Base-by-base conservation (phyloP, 768 basidiomycete species). In the Mrakia frigida region DNA sequence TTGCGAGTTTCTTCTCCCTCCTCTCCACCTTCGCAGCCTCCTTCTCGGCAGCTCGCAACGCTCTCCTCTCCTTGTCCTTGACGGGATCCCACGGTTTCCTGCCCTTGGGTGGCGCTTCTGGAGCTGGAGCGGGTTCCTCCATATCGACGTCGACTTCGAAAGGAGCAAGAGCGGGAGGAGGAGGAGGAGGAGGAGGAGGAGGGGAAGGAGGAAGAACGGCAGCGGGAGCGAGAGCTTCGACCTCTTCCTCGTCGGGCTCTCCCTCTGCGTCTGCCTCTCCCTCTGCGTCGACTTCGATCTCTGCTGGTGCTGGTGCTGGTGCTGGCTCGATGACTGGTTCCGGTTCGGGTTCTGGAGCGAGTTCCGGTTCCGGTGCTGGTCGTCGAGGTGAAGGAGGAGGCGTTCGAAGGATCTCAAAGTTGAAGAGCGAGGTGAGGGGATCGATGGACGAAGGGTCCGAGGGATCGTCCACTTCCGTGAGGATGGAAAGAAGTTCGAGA, bases 351-450 rank as follows among this genome's bases (percentile, higher is more conserved):
- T 50, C 43, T 9, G 43, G 43, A 43, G 10, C 11, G 10, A 14
- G 43, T 2, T 9, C 43, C 16, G 43, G 43, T 43, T 9, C 43
- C 16, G 43, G 43, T 43, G 5, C 46, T 18, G 46, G 18, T 50
- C 5, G 81, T 1, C 53, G 31, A 39, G 60, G 21, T 50, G 75
- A 77, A 21, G 72, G 60, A 0, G 90, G 88, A 0, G 88, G 87
- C 0, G 88, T 88, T 3, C 88, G 89, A 78, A 89, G 91, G 31
- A 86, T 82, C 69, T 85, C 86, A 77, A 88, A 91, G 78, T 84
- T 84, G 81, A 94, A 88, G 14, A 97, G 82, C 0, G 90, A 89
- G 0, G 86, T 84, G 35, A 95, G 82, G 77, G 91, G 83, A 69
- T 88, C 87, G 28, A 87, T 82, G 21, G 87, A 86, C 13, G 70